Evolutionary conservation across 306 rosid species (phyloP).

Genomic region (Glycine soja): DNA sequence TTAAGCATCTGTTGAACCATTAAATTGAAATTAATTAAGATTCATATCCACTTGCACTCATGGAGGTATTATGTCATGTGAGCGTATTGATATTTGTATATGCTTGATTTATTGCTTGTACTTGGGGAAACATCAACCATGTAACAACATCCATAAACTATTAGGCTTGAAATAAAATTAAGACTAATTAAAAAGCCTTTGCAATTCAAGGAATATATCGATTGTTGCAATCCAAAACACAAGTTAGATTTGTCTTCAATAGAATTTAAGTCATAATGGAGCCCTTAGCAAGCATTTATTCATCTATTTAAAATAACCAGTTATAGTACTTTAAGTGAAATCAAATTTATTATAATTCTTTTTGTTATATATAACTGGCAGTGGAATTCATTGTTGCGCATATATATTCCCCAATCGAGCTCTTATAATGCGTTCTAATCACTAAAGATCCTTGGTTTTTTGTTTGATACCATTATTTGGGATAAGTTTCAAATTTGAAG

Average conservation of each 20-base stretch:
- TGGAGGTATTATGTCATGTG: conserved; percentile 51
- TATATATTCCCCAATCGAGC: conserved; percentile 15
- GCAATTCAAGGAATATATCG: conserved; percentile 42
- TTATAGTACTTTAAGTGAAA: background rate
- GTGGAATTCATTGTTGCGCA: conserved; percentile 21
- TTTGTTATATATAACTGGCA: background rate
- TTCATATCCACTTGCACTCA: conserved; percentile 39
- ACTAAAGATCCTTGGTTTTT: conserved; percentile 31
- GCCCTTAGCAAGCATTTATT: conserved; percentile 36
- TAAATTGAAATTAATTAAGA: conserved; percentile 16
- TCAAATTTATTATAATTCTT: background rate
- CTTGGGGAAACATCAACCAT: conserved; percentile 56
- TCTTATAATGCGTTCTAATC: conserved; percentile 19
- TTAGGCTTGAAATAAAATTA: conserved; percentile 41
- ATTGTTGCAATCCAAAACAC: conserved; percentile 22
- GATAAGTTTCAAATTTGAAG: conserved; percentile 26
- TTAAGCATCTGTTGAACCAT: background rate
- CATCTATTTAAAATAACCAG: background rate
- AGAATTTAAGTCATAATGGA: conserved; percentile 35
- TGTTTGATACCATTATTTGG: conserved; percentile 15
- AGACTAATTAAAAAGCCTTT: conserved; percentile 19
- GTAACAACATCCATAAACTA: conserved; percentile 37
- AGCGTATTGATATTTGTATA: conserved; percentile 39
- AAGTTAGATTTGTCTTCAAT: conserved; percentile 26
- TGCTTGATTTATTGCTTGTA: conserved; percentile 37